These are phyloP conservation scores for Schizopora paradoxa DNA, from an alignment of 1,284 basidiomycete genomes.

Conservation along the genomic window DNA sequence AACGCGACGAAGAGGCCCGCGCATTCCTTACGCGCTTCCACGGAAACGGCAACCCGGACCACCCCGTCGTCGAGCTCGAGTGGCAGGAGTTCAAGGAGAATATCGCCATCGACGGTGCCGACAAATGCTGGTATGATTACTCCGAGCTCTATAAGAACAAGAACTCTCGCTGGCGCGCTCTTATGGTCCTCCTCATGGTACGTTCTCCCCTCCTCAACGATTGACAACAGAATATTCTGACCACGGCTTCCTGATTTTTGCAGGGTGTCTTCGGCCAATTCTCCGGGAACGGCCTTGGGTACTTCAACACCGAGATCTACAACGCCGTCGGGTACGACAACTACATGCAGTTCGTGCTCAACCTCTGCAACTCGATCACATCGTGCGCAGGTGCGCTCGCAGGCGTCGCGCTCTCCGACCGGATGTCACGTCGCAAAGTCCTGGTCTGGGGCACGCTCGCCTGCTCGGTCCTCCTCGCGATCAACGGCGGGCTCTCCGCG, in stretches of 20 bases:
- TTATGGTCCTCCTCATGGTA: conserved; percentile 43
- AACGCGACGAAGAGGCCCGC: conserved; percentile 43
- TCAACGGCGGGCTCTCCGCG: conserved; percentile 26
- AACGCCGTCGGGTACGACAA: conserved; percentile 19
- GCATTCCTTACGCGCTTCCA: conserved; percentile 46
- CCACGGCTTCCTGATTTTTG: neutral
- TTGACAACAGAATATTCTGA: neutral
- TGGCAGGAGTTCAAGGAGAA: conserved; percentile 51
- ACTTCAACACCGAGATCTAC: conserved; percentile 31
- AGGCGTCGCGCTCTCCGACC: conserved; percentile 44
- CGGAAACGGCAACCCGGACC: conserved; percentile 39
- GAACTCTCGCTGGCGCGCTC: conserved; percentile 43
- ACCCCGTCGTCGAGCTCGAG: conserved; percentile 48
- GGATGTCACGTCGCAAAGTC: conserved; percentile 26
- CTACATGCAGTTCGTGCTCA: conserved; percentile 44
- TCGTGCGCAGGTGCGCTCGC: conserved; percentile 46
- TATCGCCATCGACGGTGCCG: conserved; percentile 47
- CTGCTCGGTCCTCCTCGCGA: conserved; percentile 25
- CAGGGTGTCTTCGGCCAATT: conserved; percentile 49
- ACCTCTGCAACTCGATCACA: conserved; percentile 49
- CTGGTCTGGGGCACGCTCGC: conserved; percentile 23
- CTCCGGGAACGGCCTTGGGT: conserved; percentile 45
- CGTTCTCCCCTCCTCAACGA: neutral
- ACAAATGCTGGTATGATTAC: conserved; percentile 60
- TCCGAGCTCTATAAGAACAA: conserved; percentile 40